A percentile compares a stretch with the other conserved stretches of the same genome.
Conservation (phyloP, 768 basidiomycete species). For the Mycena rosella region DNA sequence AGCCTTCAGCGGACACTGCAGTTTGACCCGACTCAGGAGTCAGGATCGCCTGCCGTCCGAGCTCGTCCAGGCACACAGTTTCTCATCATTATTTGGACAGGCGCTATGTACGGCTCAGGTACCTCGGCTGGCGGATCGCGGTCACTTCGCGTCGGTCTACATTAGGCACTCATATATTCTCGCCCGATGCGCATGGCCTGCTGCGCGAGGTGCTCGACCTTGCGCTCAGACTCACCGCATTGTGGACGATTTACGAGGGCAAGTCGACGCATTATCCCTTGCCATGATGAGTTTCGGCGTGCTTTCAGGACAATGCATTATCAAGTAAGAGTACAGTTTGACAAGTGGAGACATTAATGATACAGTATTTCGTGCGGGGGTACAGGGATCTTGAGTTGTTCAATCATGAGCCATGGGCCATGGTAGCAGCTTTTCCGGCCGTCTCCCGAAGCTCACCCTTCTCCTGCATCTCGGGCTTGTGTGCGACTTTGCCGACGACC, state of each 20-base stretch:
- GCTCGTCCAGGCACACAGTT: no score
- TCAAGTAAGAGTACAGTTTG: background rate
- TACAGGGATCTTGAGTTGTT: conserved; percentile 6
- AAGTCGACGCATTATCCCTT: background rate
- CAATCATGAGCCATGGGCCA: conserved; percentile 57
- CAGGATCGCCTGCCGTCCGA: background rate
- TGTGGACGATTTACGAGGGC: background rate
- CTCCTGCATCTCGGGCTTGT: conserved; percentile 66
- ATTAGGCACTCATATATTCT: background rate
- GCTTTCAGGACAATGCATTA: background rate
- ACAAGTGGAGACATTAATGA: background rate
- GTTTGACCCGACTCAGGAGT: background rate
- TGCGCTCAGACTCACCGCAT: background rate
- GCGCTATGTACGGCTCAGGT: no score
- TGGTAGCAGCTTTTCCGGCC: conserved; percentile 62
- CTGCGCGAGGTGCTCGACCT: background rate
- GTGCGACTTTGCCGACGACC: conserved; percentile 42
- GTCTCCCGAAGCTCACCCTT: conserved; percentile 68
- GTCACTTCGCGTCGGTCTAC: background rate
- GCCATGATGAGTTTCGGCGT: background rate
- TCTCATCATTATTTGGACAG: no score
- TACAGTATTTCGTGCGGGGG: conserved; percentile 1
- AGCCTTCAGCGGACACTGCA: background rate
- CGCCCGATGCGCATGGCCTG: background rate
- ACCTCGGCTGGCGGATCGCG: background rate